Conservation (phyloP, 2,329 filamentous ascomycete genomes). For the Orbilia blumenaviensis region DNA sequence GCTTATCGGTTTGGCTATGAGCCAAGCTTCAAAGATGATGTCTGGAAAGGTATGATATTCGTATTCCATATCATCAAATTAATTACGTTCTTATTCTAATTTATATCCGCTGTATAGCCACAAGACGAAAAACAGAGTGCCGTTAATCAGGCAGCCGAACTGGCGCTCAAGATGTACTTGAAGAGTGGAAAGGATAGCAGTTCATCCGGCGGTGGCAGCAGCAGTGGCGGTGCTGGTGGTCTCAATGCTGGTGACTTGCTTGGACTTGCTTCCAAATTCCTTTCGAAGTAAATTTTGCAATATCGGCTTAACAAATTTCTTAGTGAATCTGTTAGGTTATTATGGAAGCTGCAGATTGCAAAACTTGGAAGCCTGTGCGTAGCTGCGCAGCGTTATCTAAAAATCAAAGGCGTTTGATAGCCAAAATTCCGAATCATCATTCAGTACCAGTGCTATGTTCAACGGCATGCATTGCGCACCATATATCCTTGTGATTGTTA, state of each 20-base stretch:
- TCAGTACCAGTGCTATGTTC: too few species aligned
- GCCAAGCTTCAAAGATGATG: constrained; percentile 81
- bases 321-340: neutral
- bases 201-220: constrained; percentile 17
- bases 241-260: constrained; percentile 25
- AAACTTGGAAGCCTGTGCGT: too few species aligned
- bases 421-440: too few species aligned
- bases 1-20: constrained; percentile 87
- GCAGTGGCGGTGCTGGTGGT: constrained; percentile 22
- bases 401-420: too few species aligned
- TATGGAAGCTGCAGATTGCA: neutral
- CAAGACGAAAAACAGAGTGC: constrained; percentile 53
- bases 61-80: constrained; percentile 56
- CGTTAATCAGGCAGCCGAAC: constrained; percentile 48
- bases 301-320: neutral
- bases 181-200: constrained; percentile 52
- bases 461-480: too few species aligned
- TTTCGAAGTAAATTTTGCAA: neutral
- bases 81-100: constrained; percentile 6
- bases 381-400: too few species aligned
- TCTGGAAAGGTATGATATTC: constrained; percentile 66
- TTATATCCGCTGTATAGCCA: constrained; percentile 1
- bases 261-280: constrained; percentile 32
- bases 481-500: too few species aligned
- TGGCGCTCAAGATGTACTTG: constrained; percentile 56